Evolutionary conservation across 305 asterid genomes (phyloP), one percentile per base, ranked within the genome.

Genomic region (Nicotiana rustica): DNA sequence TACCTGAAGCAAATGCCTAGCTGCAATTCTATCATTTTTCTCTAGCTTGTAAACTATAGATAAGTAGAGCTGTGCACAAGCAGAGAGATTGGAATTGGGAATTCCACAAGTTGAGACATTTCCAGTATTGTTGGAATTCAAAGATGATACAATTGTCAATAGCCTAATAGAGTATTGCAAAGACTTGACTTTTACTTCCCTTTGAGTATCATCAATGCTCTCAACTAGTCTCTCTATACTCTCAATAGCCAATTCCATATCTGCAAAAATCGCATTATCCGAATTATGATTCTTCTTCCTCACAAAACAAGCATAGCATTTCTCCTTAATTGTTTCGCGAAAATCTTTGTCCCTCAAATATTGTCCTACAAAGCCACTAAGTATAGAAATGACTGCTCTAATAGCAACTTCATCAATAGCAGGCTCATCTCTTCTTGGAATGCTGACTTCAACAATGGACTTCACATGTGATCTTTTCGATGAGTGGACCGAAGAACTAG

Each of bases 11-110:
- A 95, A 84, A 67, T 95, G 91, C 64, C 89, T 86, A 0, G 98
- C 97, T 9, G 97, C 86, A 47, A 89, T 84, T 73, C 87, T 87
- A 47, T 92, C 94, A 9, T 90, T 92, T 84, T 81, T 91, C 21
- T 87, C 84, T 4, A 91, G 85, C 86, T 88, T 92, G 86, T 93
- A 93, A 66, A 88, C 83, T 19, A 93, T 87, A 2, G 97, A 88
- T 19, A 95, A 78, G 91, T 93, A 93, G 10, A 95, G 91, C 19
- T 90, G 90, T 0, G 93, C 92, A 78, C 94, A 93, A 21, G 98
- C 95, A 10, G 96, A 85, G 57, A 91, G 83, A 41, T 75, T 77
- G 4, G 97, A 88, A 19, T 79, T 80, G 47, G 89, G 80, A 13
- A 76, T 82, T 71, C 82, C 86, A 62, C 87, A 47, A 15, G 86